Percentiles rank a stretch among this genome's conserved stretches.
Conservation (phyloP, 106 monocot species). For the Amphibolis antarctica region DNA sequence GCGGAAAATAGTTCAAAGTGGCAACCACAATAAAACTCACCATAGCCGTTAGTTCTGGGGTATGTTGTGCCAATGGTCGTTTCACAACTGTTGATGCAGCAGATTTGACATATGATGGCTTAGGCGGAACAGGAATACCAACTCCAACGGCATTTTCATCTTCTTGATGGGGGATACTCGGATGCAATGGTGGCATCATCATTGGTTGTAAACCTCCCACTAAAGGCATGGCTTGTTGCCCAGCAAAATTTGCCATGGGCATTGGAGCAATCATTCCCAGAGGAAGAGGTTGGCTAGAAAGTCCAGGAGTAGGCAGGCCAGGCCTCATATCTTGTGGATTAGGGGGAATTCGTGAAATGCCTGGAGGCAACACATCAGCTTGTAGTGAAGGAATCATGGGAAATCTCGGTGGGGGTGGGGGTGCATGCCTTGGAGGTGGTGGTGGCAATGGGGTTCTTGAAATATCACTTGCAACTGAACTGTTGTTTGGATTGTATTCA, state of each 20-base stretch:
- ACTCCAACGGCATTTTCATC: constrained; percentile 9
- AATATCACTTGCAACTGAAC: constrained; percentile 15
- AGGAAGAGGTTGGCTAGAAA: constrained; percentile 39
- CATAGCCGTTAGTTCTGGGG: constrained; percentile 88
- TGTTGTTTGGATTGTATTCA: constrained; percentile 10
- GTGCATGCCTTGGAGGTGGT: constrained; percentile 45
- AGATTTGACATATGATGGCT: constrained; percentile 94
- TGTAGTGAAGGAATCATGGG: constrained; percentile 29
- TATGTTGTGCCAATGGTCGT: constrained; percentile 92
- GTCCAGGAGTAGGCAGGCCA: constrained; percentile 28
- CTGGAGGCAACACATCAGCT: constrained; percentile 60
- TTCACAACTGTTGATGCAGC: constrained; percentile 97
- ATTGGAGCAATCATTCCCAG: constrained; percentile 36
- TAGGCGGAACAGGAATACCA: constrained; percentile 38
- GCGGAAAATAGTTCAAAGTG: neutral
- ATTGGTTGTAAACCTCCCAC: constrained; percentile 1
- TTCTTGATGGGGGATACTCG: constrained; percentile 26
- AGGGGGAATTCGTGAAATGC: constrained; percentile 43
- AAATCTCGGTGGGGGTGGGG: constrained; percentile 29
- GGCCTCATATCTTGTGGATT: constrained; percentile 55
- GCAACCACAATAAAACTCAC: constrained; percentile 22
- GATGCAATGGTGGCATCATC: constrained; percentile 23
- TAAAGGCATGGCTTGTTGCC: constrained; percentile 41
- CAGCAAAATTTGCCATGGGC: constrained; percentile 35
- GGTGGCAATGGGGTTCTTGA: constrained; percentile 14